These are phyloP conservation scores for Eucalyptus sp. DNA, from an alignment of 345 rosid genomes.

Conservation along the genomic window DNA sequence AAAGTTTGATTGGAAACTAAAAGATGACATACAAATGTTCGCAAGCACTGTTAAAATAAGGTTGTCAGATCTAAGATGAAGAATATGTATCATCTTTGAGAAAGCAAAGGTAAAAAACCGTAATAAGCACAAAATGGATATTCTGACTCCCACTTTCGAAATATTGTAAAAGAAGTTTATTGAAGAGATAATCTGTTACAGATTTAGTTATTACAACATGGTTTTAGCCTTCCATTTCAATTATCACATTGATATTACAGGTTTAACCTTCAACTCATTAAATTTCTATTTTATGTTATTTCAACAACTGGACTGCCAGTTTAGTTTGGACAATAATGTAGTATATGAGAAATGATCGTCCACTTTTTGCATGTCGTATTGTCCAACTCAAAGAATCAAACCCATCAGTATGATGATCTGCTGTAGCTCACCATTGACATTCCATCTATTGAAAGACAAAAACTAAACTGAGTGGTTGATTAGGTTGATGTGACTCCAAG, in stretches of 20 bases:
- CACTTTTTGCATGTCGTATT: neutral
- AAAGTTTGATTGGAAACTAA: neutral
- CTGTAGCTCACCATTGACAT: neutral
- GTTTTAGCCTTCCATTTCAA: neutral
- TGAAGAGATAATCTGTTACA: neutral
- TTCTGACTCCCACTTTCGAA: neutral
- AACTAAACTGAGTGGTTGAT: neutral
- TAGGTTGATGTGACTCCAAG: neutral
- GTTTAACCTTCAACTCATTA: neutral
- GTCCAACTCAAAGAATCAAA: neutral
- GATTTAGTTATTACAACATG: neutral
- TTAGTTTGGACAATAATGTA: neutral
- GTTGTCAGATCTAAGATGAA: neutral
- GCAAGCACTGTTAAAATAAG: neutral
- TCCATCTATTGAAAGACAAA: neutral
- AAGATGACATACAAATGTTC: neutral
- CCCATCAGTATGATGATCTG: neutral
- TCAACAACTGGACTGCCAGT: neutral
- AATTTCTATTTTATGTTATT: neutral
- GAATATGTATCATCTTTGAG: neutral
- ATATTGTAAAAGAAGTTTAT: neutral
- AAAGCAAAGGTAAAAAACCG: neutral
- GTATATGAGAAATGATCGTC: neutral
- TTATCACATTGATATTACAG: neutral
- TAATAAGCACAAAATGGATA: neutral